Percentiles rank a stretch among this genome's conserved stretches.
Conservation (phyloP, 2,329 filamentous ascomycete species). For the Metarhizium brunneum region DNA sequence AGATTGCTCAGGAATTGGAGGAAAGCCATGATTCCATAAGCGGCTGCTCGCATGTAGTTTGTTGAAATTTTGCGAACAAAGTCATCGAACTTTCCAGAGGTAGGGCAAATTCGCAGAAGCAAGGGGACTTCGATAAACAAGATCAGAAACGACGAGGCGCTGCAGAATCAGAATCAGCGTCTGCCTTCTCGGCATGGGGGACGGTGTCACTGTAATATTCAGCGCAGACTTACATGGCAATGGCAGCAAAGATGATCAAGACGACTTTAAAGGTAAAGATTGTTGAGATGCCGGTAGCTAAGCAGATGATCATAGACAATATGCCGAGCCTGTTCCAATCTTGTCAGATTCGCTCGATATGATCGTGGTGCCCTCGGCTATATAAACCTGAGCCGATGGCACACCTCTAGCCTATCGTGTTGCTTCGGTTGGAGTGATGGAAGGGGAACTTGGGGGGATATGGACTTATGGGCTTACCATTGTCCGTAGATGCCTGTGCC, state of each 20-base stretch:
- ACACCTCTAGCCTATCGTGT: background rate
- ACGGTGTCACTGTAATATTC: background rate
- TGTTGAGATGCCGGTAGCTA: slow-evolving; percentile 60
- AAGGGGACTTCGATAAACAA: slow-evolving; percentile 87
- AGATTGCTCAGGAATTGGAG: slow-evolving; percentile 80
- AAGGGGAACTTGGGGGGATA: background rate
- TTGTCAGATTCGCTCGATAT: slow-evolving; percentile 3
- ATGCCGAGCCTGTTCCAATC: slow-evolving; percentile 50
- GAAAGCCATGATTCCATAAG: slow-evolving; percentile 73
- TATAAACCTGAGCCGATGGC: background rate
- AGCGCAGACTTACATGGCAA: slow-evolving; percentile 40
- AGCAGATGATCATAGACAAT: slow-evolving; percentile 60
- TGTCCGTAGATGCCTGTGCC: slow-evolving; percentile 60
- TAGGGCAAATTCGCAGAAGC: slow-evolving; percentile 94
- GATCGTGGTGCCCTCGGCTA: background rate
- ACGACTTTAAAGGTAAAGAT: slow-evolving; percentile 46
- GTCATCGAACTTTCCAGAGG: slow-evolving; percentile 77
- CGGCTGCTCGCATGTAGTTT: slow-evolving; percentile 90
- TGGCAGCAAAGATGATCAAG: slow-evolving; percentile 41
- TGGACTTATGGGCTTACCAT: slow-evolving; percentile 46
- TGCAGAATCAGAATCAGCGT: slow-evolving; percentile 21
- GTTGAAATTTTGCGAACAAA: slow-evolving; percentile 89
- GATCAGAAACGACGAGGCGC: slow-evolving; percentile 62
- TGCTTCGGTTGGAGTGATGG: background rate
- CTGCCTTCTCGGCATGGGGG: background rate